These are phyloP conservation scores for Leptoxyphium fumago DNA, from an alignment of 2,329 filamentous ascomycete genomes.

Conservation along the genomic window DNA sequence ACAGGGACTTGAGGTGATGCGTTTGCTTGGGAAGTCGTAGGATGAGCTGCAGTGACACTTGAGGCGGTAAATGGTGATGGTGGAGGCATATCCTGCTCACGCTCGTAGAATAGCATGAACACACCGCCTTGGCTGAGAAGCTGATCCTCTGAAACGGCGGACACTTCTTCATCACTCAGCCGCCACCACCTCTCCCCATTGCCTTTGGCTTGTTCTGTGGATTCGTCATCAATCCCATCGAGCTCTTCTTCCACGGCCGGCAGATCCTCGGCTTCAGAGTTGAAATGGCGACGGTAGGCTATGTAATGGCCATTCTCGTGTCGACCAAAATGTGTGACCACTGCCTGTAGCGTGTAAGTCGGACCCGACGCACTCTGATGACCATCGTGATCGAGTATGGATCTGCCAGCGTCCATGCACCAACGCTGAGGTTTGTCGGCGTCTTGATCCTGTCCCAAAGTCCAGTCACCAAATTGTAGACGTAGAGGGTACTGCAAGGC, in stretches of 20 bases:
- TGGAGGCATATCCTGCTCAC: constrained; percentile 11
- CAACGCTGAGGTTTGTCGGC: constrained; percentile 45
- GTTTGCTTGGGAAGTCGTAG: no score
- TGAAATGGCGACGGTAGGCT: constrained; percentile 59
- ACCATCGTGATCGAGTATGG: constrained; percentile 53
- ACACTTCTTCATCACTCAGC: constrained; percentile 78
- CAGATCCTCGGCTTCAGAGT: neutral
- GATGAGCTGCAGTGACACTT: no score
- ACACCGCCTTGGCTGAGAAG: constrained; percentile 67
- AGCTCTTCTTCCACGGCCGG: constrained; percentile 17
- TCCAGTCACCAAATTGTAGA: constrained; percentile 74
- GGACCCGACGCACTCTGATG: constrained; percentile 20
- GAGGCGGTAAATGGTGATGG: no score
- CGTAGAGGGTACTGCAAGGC: constrained; percentile 59
- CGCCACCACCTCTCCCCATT: constrained; percentile 60
- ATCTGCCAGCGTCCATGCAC: constrained; percentile 51
- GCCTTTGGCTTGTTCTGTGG: constrained; percentile 5
- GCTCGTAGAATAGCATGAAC: constrained; percentile 97
- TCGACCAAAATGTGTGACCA: constrained; percentile 75
- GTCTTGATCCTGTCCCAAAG: constrained; percentile 39
- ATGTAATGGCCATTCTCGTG: constrained; percentile 96
- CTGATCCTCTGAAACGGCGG: constrained; percentile 53
- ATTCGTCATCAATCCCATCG: constrained; percentile 10
- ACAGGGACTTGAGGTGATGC: no score
- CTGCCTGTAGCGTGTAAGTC: constrained; percentile 64